Base-by-base conservation (phyloP, 2,329 filamentous ascomycete species). In the Penicillium sp. region DNA sequence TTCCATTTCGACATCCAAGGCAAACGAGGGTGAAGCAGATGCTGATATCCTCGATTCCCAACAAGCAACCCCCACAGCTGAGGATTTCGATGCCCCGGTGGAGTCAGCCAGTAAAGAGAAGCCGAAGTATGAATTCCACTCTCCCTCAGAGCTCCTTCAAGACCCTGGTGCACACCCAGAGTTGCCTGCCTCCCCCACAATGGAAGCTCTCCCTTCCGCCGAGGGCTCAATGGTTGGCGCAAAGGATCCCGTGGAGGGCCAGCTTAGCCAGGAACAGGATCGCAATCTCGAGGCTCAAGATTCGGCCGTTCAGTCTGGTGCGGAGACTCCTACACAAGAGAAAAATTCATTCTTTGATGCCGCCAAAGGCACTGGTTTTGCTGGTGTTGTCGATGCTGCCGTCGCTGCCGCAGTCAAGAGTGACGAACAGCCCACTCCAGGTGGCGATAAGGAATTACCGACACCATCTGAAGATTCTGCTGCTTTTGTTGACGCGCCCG, bases 61-160 rank as follows among this genome's bases (percentile, higher is more conserved):
- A 47, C 77, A 85, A 54, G 73, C 75, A 0, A 88, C 84, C 1
- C 84, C 84, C 1, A 84, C 78, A 44, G 80, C 80, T 3, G 72
- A 70, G 12, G 61, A 68, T 7, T 74, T 73, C 35, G 57, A 64
- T 30, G 53, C 51, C 2, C 18, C 41, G 35, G 44, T 54, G 32
- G 43, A 41, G 17, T 43, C 44, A 6, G 45, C 45, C 9, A 61
- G 59, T 39, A 60, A 64, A 26, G 64, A 71, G 25, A 63, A 63
- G 40, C 61, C 56, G 2, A 67, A 62, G 26, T 68, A 69, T 39
- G 65, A 70, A 34, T 70, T 70, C 38, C 67, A 70, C 42, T 70
- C 68, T 12, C 66, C 67, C 1, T 69, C 67, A 2, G 68, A 71
- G 39, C 56, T 71, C 8, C 45, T 71, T 10, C 64, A 63, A 32